A percentile compares a stretch with the other conserved stretches of the same genome.
Conservation (phyloP, 352 stramenopile species). For the Plasmopara halstedii region DNA sequence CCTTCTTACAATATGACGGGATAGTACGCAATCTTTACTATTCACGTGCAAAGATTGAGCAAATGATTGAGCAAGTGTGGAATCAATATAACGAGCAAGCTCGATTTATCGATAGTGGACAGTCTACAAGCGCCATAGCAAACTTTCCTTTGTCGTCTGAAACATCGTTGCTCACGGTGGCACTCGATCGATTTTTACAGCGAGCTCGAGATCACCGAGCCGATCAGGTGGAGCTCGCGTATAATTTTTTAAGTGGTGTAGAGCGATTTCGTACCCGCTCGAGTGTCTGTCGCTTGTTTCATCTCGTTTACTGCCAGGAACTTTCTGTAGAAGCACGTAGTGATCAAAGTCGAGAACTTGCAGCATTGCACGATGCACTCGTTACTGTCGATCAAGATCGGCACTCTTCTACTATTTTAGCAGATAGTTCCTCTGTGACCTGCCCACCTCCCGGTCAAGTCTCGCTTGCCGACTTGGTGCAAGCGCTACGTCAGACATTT, state of each 20-base stretch:
- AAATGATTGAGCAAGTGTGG: conserved; percentile 49
- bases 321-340: conserved; percentile 35
- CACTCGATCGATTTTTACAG: conserved; percentile 32
- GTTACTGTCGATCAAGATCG: conserved; percentile 42
- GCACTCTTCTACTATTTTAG: conserved; percentile 10
- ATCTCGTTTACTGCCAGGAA: conserved; percentile 36
- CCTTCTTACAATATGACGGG: conserved; percentile 51
- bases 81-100: conserved; percentile 50
- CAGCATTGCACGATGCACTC: conserved; percentile 40
- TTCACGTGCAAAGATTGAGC: conserved; percentile 32
- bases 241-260: conserved; percentile 48
- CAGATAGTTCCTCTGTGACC: neutral
- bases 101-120: no score
- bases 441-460: conserved; percentile 19
- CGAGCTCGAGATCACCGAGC: conserved; percentile 20
- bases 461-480: conserved; percentile 36
- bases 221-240: conserved; percentile 47
- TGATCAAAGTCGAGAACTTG: conserved; percentile 39
- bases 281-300: conserved; percentile 49
- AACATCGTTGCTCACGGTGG: conserved; percentile 15
- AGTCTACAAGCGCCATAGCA: no score
- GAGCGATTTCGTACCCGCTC: conserved; percentile 31
- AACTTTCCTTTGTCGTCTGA: no score
- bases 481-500: conserved; percentile 37
- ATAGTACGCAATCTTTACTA: conserved; percentile 56